phyloP scores from a whole-genome alignment of 805 yeast species.

The Ogataea paraovalis region DNA sequence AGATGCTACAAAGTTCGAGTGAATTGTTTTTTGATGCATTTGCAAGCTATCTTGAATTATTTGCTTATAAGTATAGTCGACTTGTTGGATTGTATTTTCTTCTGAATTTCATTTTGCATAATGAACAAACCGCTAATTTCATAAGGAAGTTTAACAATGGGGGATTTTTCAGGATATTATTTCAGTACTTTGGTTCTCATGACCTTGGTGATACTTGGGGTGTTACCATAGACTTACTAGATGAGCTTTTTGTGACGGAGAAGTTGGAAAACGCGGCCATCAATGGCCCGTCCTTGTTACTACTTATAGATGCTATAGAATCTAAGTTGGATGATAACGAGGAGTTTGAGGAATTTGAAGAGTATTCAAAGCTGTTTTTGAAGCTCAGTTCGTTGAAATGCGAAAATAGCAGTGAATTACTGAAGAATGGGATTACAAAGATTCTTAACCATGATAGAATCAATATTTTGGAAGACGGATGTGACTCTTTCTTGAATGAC shows the following conservation, averaged over 20 bases:
- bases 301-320: neutral
- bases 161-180: slow-evolving; percentile 1
- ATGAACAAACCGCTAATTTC: neutral
- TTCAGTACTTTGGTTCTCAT: slow-evolving; percentile 6
- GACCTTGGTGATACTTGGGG: neutral
- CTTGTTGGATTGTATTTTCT: neutral
- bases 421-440: neutral
- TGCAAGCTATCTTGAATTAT: neutral
- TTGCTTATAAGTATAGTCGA: neutral
- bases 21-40: neutral
- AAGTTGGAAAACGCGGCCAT: neutral
- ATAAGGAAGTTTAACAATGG: neutral
- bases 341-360: slow-evolving; percentile 11
- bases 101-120: neutral
- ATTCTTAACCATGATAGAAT: neutral
- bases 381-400: neutral
- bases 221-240: neutral
- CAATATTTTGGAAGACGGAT: neutral
- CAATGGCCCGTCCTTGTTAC: neutral
- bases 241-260: neutral
- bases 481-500: neutral
- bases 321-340: neutral
- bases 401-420: neutral
- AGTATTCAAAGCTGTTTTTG: slow-evolving; percentile 4
- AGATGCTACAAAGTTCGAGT: neutral